Conservation (phyloP, 768 basidiomycete genomes). For the Mrakia frigida region DNA sequence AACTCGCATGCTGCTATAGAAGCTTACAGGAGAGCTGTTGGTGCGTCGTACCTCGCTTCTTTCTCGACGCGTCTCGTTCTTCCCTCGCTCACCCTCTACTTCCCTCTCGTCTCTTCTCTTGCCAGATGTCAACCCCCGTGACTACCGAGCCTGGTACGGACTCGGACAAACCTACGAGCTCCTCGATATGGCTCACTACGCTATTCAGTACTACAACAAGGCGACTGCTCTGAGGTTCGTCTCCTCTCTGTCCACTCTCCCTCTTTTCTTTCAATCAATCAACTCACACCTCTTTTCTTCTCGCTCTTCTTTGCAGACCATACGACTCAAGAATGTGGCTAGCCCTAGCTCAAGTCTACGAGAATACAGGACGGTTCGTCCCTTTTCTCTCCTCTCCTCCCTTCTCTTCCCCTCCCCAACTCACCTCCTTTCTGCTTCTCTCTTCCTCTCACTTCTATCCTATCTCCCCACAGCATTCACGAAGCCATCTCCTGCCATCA, state of each 20-base stretch:
- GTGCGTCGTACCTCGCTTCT: slow-evolving; percentile 50
- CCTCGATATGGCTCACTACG: slow-evolving; percentile 93
- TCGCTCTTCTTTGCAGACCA: slow-evolving; percentile 53
- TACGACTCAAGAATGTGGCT: slow-evolving; percentile 97
- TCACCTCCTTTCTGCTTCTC: not conserved
- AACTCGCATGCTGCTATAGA: slow-evolving; percentile 99
- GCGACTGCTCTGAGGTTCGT: slow-evolving; percentile 81
- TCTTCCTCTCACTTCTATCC: not conserved
- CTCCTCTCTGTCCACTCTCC: not conserved
- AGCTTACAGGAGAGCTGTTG: slow-evolving; percentile 90
- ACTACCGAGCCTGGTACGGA: slow-evolving; percentile 97
- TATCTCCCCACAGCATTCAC: not conserved
- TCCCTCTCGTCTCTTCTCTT: not conserved
- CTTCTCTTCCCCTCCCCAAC: not conserved
- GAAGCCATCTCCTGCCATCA: slow-evolving; percentile 91
- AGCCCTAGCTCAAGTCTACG: slow-evolving; percentile 87
- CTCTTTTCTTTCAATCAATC: slow-evolving; percentile 20
- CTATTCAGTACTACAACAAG: slow-evolving; percentile 91
- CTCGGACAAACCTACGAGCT: slow-evolving; percentile 97
- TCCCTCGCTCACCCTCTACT: not conserved
- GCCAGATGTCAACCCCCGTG: slow-evolving; percentile 94
- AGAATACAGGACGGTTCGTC: slow-evolving; percentile 74
- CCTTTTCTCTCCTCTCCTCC: not conserved
- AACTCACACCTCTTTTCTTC: slow-evolving; percentile 5
- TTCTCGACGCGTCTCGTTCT: not conserved